A percentile compares a stretch with the other conserved stretches of the same genome.
phyloP scores from a whole-genome alignment of 1,284 basidiomycete genomes.

The Cryptococcus neoformans region DNA sequence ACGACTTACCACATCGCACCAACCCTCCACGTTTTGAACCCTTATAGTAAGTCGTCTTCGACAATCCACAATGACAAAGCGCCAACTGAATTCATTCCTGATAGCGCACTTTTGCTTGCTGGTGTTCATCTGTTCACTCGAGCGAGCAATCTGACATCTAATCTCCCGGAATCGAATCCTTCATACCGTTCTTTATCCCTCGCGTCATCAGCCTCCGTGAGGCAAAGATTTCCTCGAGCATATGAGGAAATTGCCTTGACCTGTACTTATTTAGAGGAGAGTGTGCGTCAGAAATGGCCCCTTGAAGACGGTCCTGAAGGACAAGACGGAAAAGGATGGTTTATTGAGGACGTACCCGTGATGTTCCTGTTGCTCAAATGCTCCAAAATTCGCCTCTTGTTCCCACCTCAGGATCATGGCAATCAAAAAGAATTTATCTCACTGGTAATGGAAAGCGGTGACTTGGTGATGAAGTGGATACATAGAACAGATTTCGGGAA shows the following conservation, averaged over 20 bases:
- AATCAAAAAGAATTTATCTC: not conserved
- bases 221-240: conserved; percentile 14
- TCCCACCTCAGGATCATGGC: not conserved
- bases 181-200: conserved; percentile 4
- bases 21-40: not conserved
- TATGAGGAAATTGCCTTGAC: conserved; percentile 19
- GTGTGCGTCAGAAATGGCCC: conserved; percentile 8
- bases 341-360: conserved; percentile 10
- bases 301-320: conserved; percentile 1
- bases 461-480: not conserved
- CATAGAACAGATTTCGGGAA: not conserved
- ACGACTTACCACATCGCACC: conserved; percentile 8
- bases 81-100: too few species aligned
- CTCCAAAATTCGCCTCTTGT: not conserved
- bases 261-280: conserved; percentile 5
- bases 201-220: not conserved
- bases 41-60: conserved; percentile 5
- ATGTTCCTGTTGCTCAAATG: conserved; percentile 2
- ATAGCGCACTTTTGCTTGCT: conserved; percentile 1
- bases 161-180: conserved; percentile 2
- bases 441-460: not conserved
- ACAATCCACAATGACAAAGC: too few species aligned
- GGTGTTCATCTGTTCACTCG: conserved; percentile 7
- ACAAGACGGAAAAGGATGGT: conserved; percentile 5
- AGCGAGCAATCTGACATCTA: conserved; percentile 4